These are phyloP conservation scores for Naegleria fowleri DNA, from an alignment of 208 protist species.

Conservation along the genomic window DNA sequence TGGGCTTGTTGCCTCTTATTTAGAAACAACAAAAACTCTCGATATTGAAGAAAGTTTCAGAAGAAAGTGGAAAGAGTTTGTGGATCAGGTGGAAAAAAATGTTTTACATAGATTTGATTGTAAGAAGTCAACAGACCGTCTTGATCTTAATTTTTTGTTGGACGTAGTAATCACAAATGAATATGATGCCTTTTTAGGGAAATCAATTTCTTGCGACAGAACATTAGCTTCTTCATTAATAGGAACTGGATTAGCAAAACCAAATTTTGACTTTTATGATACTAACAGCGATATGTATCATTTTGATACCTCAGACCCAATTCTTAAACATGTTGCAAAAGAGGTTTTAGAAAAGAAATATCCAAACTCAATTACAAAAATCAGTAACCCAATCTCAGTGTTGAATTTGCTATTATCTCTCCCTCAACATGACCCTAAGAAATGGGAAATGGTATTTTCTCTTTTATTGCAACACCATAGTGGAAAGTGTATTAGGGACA, in stretches of 20 bases:
- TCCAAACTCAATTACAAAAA: too few species aligned
- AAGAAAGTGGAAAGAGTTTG: not conserved
- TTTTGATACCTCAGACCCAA: not conserved
- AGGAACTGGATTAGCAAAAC: not conserved
- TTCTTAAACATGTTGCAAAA: too few species aligned
- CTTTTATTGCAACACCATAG: too few species aligned
- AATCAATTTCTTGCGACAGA: not conserved
- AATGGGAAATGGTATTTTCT: too few species aligned
- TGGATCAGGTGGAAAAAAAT: not conserved
- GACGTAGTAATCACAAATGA: not conserved
- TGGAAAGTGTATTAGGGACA: too few species aligned
- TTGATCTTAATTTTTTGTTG: not conserved
- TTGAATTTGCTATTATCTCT: too few species aligned
- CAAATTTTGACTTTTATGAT: not conserved
- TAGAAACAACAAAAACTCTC: not conserved
- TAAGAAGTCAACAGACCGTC: not conserved
- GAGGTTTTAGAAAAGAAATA: too few species aligned
- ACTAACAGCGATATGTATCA: not conserved
- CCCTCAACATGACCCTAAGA: too few species aligned
- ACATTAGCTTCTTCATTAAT: not conserved
- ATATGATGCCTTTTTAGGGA: not conserved
- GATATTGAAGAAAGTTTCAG: not conserved
- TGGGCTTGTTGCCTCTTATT: not conserved
- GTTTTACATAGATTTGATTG: not conserved
- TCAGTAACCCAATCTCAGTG: too few species aligned